Evolutionary conservation across 148 eudicot genomes (phyloP), one percentile per base, ranked within the genome.

Genomic region (Nyssa sinensis): DNA sequence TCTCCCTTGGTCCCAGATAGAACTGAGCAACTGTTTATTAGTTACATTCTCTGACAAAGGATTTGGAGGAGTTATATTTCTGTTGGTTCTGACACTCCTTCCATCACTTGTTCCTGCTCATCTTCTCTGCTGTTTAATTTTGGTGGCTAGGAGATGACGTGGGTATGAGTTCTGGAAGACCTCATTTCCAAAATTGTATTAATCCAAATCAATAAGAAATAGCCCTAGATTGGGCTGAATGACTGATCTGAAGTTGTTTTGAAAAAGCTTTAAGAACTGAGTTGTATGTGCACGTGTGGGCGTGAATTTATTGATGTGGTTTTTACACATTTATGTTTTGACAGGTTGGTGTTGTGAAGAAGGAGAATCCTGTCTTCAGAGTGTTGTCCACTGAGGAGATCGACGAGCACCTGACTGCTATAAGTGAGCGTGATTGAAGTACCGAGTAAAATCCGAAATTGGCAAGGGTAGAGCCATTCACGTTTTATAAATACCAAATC

Each of bases 351-450:
- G 98, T 96, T 61, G 99, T 93, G 77, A 87, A 87, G 78, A 79
- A 89, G 70, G 94, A 86, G 25, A 86, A 96, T 74, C 84, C 93
- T 7, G 80, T 83, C 58, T 96, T 93, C 85, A 86, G 93, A 79
- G 91, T 85, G 34, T 83, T 93, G 76, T 74, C 97, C 12, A 93
- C 91, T 1, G 98, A 93, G 79, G 99, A 96, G 87, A 96, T 96
- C 33, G 98, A 94, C 33, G 97, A 94, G 85, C 94, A 92, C 76
- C 73, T 95, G 81, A 93, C 97, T 41, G 94, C 98, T 66, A 94
- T 94, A 74, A 94, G 98, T 68, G 98, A 92, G 84, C 93, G 98
- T 59, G 98, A 94, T 79, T 92, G 74, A 13, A 86, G 23, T 55
- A 55, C 59, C 1, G 25, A 24, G 4, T 24, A 55, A 6, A 55